phyloP scores from a whole-genome alignment of 495 filamentous ascomycete genomes.

The Beverwykella pulmonaria region DNA sequence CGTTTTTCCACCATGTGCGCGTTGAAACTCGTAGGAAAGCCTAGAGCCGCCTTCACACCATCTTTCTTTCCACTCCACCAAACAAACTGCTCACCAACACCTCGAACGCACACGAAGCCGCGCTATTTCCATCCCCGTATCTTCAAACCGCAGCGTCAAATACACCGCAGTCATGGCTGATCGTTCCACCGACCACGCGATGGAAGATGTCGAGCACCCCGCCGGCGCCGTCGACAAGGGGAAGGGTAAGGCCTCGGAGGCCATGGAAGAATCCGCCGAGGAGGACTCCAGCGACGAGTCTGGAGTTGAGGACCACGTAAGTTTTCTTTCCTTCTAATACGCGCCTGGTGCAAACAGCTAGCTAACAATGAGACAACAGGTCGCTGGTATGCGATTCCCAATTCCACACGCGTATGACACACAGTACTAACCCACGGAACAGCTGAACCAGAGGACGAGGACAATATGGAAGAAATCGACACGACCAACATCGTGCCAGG shows the following conservation, averaged over 20 bases:
- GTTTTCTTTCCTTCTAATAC: neutral
- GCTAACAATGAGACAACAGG: slow-evolving; percentile 29
- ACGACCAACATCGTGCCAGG: slow-evolving; percentile 76
- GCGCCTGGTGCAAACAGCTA: slow-evolving; percentile 12
- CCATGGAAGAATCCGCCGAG: slow-evolving; percentile 37
- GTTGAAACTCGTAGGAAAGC: neutral
- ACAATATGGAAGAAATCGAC: slow-evolving; percentile 90
- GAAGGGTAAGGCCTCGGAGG: slow-evolving; percentile 48
- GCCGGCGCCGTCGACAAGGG: slow-evolving; percentile 44
- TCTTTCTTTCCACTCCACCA: slow-evolving; percentile 1
- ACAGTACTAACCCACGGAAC: slow-evolving; percentile 10
- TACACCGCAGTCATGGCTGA: slow-evolving; percentile 33
- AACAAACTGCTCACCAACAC: slow-evolving; percentile 7
- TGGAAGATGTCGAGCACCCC: slow-evolving; percentile 37
- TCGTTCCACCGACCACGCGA: slow-evolving; percentile 33
- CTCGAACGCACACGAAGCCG: neutral
- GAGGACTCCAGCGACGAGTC: slow-evolving; percentile 41
- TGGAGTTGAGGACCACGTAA: slow-evolving; percentile 40
- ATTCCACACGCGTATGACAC: neutral
- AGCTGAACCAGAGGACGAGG: slow-evolving; percentile 68
- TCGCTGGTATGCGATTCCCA: slow-evolving; percentile 19
- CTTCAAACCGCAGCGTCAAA: slow-evolving; percentile 9
- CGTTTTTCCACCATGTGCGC: neutral
- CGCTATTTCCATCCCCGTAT: slow-evolving; percentile 5
- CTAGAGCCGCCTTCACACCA: neutral